Conservation (phyloP, 257 asterid species). For the Capsicum chinense region DNA sequence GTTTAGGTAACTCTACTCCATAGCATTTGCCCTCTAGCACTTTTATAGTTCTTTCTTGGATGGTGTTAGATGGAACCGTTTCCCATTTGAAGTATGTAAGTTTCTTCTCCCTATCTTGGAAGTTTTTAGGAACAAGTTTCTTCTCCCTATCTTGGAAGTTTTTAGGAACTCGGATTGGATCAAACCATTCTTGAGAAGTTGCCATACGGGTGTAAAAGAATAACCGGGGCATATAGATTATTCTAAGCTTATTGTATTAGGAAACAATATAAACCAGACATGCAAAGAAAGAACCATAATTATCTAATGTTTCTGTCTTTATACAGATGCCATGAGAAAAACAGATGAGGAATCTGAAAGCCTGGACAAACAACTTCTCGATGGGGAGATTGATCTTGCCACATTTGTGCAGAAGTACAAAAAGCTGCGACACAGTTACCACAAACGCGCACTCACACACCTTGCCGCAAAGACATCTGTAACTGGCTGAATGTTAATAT, state of each 20-base stretch:
- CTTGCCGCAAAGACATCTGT: slow-evolving; percentile 85
- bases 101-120: background rate
- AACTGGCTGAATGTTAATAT: slow-evolving; percentile 41
- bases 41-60: background rate
- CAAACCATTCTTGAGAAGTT: slow-evolving; percentile 14
- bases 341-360: slow-evolving; percentile 82
- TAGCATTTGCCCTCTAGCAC: background rate
- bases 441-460: slow-evolving; percentile 79
- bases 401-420: slow-evolving; percentile 81
- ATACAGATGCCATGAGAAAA: slow-evolving; percentile 72
- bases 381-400: slow-evolving; percentile 68
- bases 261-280: background rate
- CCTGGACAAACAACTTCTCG: slow-evolving; percentile 79
- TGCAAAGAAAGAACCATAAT: background rate
- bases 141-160: background rate
- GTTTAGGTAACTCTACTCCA: background rate
- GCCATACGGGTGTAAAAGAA: background rate
- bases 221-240: background rate
- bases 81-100: background rate
- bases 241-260: background rate
- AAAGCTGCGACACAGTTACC: slow-evolving; percentile 73
- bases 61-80: background rate
- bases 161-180: background rate
- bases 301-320: background rate
- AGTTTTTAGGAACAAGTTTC: background rate